A percentile compares a stretch with the other conserved stretches of the same genome.
phyloP scores from a whole-genome alignment of 768 basidiomycete genomes.

The Chalciporus sphaerocephalus region DNA sequence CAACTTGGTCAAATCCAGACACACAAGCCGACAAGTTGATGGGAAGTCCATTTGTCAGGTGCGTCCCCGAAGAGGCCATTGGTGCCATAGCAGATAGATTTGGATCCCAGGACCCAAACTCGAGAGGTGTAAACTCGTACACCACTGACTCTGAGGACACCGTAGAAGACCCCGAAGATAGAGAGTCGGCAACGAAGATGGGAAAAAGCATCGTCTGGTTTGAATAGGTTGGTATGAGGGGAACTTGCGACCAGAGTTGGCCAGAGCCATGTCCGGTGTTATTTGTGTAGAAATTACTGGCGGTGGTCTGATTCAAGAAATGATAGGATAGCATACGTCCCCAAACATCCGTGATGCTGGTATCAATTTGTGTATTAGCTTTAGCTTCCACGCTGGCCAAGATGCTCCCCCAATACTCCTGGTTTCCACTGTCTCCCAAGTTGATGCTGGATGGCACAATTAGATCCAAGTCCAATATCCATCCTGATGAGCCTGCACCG shows the following conservation, averaged over 20 bases:
- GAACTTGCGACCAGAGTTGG: constrained; percentile 60
- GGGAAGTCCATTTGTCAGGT: constrained; percentile 52
- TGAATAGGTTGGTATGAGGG: constrained; percentile 47
- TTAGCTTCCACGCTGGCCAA: constrained; percentile 55
- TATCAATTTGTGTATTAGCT: constrained; percentile 51
- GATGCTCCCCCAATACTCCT: constrained; percentile 50
- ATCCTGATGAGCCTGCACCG: constrained; percentile 42
- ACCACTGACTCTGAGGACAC: constrained; percentile 44
- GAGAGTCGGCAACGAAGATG: constrained; percentile 56
- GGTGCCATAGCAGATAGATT: constrained; percentile 66
- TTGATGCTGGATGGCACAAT: constrained; percentile 50
- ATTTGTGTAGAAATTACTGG: constrained; percentile 56
- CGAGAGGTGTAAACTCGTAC: constrained; percentile 63
- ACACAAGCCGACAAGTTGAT: constrained; percentile 58
- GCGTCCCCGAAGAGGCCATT: constrained; percentile 60
- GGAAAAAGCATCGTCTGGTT: constrained; percentile 58
- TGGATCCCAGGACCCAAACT: constrained; percentile 74
- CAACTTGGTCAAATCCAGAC: constrained; percentile 68
- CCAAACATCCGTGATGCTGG: constrained; percentile 63
- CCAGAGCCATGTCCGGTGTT: constrained; percentile 66
- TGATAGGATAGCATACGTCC: constrained; percentile 65
- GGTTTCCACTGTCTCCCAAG: constrained; percentile 43
- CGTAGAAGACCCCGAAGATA: constrained; percentile 41
- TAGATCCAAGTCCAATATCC: constrained; percentile 56
- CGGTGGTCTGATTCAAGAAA: constrained; percentile 63